These are phyloP conservation scores for Metarhizium guizhouense DNA, from an alignment of 2,329 filamentous ascomycete genomes.

Conservation along the genomic window DNA sequence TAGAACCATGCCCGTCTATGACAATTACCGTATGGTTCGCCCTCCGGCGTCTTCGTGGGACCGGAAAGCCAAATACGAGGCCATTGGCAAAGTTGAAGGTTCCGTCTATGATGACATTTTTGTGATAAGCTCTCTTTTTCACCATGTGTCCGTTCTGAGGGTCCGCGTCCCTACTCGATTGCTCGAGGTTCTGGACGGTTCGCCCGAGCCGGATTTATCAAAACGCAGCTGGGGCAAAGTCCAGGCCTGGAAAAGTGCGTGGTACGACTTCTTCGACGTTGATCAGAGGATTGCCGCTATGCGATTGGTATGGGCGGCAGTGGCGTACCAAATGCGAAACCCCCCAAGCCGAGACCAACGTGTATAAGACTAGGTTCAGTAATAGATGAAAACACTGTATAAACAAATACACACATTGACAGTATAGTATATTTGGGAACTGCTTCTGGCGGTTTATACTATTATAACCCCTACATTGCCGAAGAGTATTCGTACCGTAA, in stretches of 20 bases:
- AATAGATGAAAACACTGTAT: background rate
- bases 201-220: slow-evolving; percentile 21
- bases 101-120: slow-evolving; percentile 51
- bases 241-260: slow-evolving; percentile 47
- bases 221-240: slow-evolving; percentile 41
- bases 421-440: background rate
- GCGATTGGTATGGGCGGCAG: slow-evolving; percentile 48
- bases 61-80: slow-evolving; percentile 45
- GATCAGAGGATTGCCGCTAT: slow-evolving; percentile 49
- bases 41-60: slow-evolving; percentile 52
- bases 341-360: background rate
- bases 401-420: background rate
- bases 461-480: too few relatives aligned
- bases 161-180: slow-evolving; percentile 48
- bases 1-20: slow-evolving; percentile 50
- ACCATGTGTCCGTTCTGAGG: slow-evolving; percentile 50
- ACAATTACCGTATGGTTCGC: slow-evolving; percentile 54
- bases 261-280: slow-evolving; percentile 51
- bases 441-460: too few relatives aligned
- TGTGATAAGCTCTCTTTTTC: slow-evolving; percentile 51
- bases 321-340: slow-evolving; percentile 50
- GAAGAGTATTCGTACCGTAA: too few relatives aligned
- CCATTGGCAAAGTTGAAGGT: slow-evolving; percentile 42
- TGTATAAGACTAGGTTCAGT: background rate
- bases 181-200: slow-evolving; percentile 43